Evolutionary conservation across 2,329 filamentous ascomycete species (phyloP), one percentile per base, ranked within the genome.

Genomic region (Clonostachys sp.): DNA sequence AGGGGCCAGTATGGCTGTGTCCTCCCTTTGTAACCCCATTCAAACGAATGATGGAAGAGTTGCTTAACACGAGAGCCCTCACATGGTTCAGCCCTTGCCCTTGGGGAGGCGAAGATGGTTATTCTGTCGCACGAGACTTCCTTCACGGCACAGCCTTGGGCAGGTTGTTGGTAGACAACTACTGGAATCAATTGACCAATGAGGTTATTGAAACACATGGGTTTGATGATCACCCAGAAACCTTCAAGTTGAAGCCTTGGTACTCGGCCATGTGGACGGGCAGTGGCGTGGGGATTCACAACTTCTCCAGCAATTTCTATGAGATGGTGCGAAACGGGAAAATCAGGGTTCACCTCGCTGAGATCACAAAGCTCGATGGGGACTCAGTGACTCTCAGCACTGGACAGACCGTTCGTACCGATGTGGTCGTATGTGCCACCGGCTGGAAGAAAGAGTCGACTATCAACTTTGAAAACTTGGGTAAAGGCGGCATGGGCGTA

Each of bases 51-150:
- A 63, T 86, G 1, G 83, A 87, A 56, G 77, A 81, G 53, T 65
- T 87, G 0, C 46, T 64, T 0, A 55, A 53, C 16, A 57, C 77
- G 1, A 75, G 84, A 0, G 74, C 81, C 51, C 63, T 87, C 52
- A 81, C 76, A 1, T 86, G 81, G 77, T 77, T 88, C 57, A 79
- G 73, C 16, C 84, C 85, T 0, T 86, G 83, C 52, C 73, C 81
- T 2, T 88, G 81, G 80, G 82, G 79, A 2, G 64, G 67, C 4
- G 74, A 71, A 12, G 78, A 79, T 51, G 80, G 77, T 2, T 78
- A 66, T 43, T 67, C 72, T 8, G 62, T 60, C 16, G 57, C 75
- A 0, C 64, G 76, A 5, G 57, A 59, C 5, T 73, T 79, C 44
- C 57, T 82, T 3, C 77, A 83, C 44, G 65, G 69, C 3, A 81